Conservation (phyloP, 441 rosid genomes). For the Adansonia grandidieri region DNA sequence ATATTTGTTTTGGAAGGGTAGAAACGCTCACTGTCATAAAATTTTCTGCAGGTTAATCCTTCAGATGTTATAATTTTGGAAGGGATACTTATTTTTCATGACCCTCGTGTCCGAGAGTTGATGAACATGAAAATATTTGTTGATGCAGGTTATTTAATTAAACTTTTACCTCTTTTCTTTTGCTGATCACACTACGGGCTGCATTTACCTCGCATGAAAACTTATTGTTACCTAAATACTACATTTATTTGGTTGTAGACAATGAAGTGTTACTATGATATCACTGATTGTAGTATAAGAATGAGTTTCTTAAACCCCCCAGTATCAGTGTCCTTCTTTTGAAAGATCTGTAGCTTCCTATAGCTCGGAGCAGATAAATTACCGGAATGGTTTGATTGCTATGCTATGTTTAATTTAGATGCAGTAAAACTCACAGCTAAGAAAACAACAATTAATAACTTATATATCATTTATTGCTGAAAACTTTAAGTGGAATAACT, state of each 20-base stretch:
- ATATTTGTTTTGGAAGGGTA: background rate
- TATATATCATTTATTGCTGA: background rate
- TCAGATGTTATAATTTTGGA: conserved; percentile 95
- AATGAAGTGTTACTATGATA: background rate
- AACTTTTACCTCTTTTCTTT: background rate
- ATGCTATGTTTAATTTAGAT: background rate
- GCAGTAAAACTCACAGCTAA: background rate
- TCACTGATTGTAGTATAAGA: background rate
- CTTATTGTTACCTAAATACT: background rate
- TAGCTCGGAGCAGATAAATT: background rate
- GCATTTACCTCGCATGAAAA: background rate
- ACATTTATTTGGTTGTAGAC: background rate
- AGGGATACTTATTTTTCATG: conserved; percentile 96
- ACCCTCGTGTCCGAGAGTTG: conserved; percentile 81
- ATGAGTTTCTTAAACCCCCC: background rate
- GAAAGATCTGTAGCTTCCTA: background rate
- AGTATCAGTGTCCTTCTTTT: background rate
- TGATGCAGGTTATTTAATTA: conserved; percentile 74
- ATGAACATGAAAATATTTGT: conserved; percentile 99
- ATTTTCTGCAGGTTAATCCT: conserved; percentile 81
- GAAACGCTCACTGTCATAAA: conserved; percentile 25
- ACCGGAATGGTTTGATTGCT: background rate
- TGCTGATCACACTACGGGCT: background rate
- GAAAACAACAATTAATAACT: background rate
- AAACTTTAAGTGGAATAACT: conserved; percentile 17